Conservation (phyloP, 2,329 filamentous ascomycete species). For the Conoideocrella luteorostrata region DNA sequence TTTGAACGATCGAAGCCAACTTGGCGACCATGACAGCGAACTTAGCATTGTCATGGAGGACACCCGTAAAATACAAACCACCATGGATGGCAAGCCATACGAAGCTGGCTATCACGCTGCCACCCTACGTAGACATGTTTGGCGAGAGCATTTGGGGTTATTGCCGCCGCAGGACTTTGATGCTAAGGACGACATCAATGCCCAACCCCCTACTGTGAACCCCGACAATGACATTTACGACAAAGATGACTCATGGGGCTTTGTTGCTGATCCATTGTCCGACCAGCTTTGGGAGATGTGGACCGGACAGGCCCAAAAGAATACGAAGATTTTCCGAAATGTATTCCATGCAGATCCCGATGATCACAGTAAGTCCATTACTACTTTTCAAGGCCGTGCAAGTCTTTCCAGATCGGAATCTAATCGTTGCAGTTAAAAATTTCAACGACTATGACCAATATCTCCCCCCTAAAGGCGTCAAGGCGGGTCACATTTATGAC, state of each 20-base stretch:
- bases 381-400: background rate
- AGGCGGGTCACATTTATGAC: conserved; percentile 82
- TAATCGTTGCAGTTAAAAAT: conserved; percentile 55
- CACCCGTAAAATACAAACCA: conserved; percentile 59
- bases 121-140: conserved; percentile 73
- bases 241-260: conserved; percentile 53
- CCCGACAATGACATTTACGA: conserved; percentile 59
- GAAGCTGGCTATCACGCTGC: conserved; percentile 76
- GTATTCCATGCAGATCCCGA: conserved; percentile 87
- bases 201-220: conserved; percentile 61
- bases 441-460: conserved; percentile 88
- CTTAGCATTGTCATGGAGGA: conserved; percentile 88
- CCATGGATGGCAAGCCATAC: conserved; percentile 73
- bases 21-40: conserved; percentile 86
- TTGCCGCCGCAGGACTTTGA: conserved; percentile 67
- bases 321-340: conserved; percentile 70
- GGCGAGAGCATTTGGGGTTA: conserved; percentile 85
- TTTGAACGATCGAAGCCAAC: conserved; percentile 83
- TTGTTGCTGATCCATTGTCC: conserved; percentile 65
- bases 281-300: conserved; percentile 64
- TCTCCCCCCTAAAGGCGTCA: conserved; percentile 61
- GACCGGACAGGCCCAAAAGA: conserved; percentile 61
- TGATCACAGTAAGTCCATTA: conserved; percentile 55
- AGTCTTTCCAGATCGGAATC: too few relatives aligned
- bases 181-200: conserved; percentile 61